A percentile compares a stretch with the other conserved stretches of the same genome.
These are phyloP conservation scores for Neophaeococcomyces mojaviensis DNA, from an alignment of 2,329 filamentous ascomycete species.

Conservation along the genomic window DNA sequence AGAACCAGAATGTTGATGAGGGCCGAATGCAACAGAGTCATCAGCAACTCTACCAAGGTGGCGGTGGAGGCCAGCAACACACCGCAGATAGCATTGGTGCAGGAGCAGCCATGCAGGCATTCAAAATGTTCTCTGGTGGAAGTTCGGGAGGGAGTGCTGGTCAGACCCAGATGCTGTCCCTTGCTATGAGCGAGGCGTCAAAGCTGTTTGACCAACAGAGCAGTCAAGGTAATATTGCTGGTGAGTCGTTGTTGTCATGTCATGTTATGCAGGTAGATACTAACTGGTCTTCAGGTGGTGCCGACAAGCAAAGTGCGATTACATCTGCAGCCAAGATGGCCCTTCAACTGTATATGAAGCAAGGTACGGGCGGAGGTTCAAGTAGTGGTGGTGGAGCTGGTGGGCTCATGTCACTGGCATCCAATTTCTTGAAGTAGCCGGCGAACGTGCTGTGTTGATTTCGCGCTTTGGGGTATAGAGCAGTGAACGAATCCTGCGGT, in stretches of 20 bases:
- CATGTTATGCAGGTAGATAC: not conserved
- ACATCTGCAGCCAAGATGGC: slow-evolving; percentile 77
- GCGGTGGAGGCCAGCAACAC: slow-evolving; percentile 41
- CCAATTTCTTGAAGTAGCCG: slow-evolving; percentile 47
- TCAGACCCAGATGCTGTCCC: slow-evolving; percentile 72
- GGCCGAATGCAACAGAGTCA: slow-evolving; percentile 59
- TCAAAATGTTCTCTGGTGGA: slow-evolving; percentile 59
- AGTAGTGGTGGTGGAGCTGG: slow-evolving; percentile 32
- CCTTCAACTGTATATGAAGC: slow-evolving; percentile 85
- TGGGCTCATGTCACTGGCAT: slow-evolving; percentile 51
- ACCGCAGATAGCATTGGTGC: slow-evolving; percentile 34
- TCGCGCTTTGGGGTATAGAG: not conserved
- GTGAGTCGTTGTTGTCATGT: not conserved
- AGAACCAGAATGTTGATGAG: slow-evolving; percentile 47
- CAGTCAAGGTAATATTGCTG: slow-evolving; percentile 47
- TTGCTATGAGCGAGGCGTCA: slow-evolving; percentile 82
- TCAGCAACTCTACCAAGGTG: slow-evolving; percentile 61
- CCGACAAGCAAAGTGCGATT: slow-evolving; percentile 73
- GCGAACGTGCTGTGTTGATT: not conserved
- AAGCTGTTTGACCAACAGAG: slow-evolving; percentile 63
- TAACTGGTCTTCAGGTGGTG: slow-evolving; percentile 29
- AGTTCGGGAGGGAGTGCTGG: slow-evolving; percentile 37
- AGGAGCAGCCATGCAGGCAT: slow-evolving; percentile 52
- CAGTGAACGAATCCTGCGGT: no score
- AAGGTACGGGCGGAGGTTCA: slow-evolving; percentile 47